Evolutionary conservation across 495 filamentous ascomycete genomes (phyloP).

Genomic region (Penicillium pulvis): DNA sequence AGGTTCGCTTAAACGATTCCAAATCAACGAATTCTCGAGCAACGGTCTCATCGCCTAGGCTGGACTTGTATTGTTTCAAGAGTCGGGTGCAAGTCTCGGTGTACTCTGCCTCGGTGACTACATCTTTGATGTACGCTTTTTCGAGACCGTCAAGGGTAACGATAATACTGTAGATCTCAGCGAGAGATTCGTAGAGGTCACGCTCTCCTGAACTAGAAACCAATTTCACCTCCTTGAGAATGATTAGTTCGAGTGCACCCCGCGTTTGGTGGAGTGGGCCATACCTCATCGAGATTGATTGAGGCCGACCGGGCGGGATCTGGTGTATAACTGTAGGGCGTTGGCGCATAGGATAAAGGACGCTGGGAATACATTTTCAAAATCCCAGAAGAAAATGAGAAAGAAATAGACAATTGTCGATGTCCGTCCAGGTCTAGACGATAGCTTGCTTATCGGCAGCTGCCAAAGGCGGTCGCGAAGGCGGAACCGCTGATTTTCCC

Average conservation of each 20-base stretch:
- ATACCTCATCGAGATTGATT: constrained; percentile 90
- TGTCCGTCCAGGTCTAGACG: not conserved
- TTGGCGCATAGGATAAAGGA: constrained; percentile 76
- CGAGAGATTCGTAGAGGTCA: constrained; percentile 92
- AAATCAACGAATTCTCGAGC: constrained; percentile 79
- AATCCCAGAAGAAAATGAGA: not conserved
- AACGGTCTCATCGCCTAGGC: constrained; percentile 84
- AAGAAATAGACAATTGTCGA: not conserved
- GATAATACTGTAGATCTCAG: constrained; percentile 97
- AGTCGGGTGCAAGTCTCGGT: constrained; percentile 92
- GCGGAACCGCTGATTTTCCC: constrained; percentile 37
- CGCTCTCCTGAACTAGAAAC: constrained; percentile 80
- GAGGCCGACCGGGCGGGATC: constrained; percentile 76
- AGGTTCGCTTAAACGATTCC: constrained; percentile 90
- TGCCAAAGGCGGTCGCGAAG: constrained; percentile 28
- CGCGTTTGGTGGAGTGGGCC: constrained; percentile 10
- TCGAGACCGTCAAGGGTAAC: constrained; percentile 93
- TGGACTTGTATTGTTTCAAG: constrained; percentile 95
- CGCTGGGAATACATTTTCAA: constrained; percentile 47
- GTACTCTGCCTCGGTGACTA: constrained; percentile 87
- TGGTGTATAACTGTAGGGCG: constrained; percentile 87
- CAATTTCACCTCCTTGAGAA: constrained; percentile 83
- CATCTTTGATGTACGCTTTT: constrained; percentile 96
- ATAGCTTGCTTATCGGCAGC: constrained; percentile 26
- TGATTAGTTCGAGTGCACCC: constrained; percentile 24